A percentile compares a stretch with the other conserved stretches of the same genome.
These are phyloP conservation scores for Acanthamoeba quina DNA, from an alignment of 208 protist species.

Conservation along the genomic window DNA sequence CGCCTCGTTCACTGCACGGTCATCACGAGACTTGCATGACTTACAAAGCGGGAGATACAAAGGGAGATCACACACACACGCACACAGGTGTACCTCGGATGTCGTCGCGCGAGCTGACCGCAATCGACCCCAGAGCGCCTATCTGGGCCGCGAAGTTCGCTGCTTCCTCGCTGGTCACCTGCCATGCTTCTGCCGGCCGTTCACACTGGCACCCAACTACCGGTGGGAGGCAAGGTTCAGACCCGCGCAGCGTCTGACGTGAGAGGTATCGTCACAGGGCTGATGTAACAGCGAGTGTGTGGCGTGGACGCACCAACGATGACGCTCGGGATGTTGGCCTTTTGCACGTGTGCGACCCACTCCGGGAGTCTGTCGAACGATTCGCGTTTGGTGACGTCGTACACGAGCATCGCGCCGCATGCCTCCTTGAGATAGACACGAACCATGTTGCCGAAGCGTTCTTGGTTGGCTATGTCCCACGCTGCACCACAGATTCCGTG, in stretches of 20 bases:
- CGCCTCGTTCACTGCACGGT: neutral
- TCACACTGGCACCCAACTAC: neutral
- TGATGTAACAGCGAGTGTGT: no score
- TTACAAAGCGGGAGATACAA: neutral
- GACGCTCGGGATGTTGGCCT: neutral
- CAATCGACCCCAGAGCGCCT: neutral
- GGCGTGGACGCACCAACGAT: neutral
- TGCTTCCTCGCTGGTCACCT: neutral
- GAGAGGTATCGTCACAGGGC: neutral
- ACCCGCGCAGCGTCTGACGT: neutral
- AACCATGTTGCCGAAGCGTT: neutral
- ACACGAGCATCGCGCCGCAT: neutral
- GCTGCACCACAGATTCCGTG: neutral
- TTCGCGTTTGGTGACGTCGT: neutral
- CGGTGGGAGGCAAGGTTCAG: no score
- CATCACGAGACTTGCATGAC: neutral
- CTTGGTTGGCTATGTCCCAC: neutral
- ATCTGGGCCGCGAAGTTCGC: neutral
- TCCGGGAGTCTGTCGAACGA: neutral
- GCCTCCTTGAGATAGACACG: neutral
- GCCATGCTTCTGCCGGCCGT: no score
- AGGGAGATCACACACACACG: no score
- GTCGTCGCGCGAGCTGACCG: neutral
- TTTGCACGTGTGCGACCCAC: neutral
- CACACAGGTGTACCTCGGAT: neutral